These are phyloP conservation scores for Fraxinus angustifolia DNA, from an alignment of 305 asterid genomes.

Conservation along the genomic window DNA sequence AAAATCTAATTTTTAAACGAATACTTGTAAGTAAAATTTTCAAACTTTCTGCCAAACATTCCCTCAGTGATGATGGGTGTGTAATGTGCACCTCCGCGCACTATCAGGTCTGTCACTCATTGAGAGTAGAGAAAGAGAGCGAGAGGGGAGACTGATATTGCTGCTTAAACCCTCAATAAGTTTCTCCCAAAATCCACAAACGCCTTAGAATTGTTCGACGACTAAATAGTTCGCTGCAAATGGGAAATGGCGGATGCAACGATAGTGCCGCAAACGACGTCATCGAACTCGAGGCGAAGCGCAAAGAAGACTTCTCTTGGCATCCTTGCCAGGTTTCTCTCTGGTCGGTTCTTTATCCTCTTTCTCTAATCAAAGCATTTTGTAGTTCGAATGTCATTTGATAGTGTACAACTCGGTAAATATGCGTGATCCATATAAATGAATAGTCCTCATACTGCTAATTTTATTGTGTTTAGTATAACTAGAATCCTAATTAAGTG, in stretches of 20 bases:
- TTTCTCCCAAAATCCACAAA: neutral
- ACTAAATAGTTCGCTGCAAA: conserved; percentile 1
- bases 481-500: neutral
- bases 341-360: conserved; percentile 27
- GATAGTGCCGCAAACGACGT: conserved; percentile 27
- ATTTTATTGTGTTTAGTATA: neutral
- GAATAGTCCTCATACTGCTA: neutral
- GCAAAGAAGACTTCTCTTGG: conserved; percentile 40
- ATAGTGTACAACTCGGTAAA: neutral
- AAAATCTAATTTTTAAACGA: too few species aligned
- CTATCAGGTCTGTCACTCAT: neutral
- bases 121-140: neutral
- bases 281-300: conserved; percentile 47
- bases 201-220: neutral
- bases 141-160: neutral
- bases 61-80: neutral
- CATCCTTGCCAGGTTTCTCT: conserved; percentile 46
- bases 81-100: neutral
- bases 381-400: neutral
- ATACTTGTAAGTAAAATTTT: neutral
- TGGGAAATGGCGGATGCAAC: conserved; percentile 30
- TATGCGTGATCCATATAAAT: neutral
- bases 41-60: neutral
- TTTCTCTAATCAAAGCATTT: neutral
- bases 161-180: neutral